Evolutionary conservation across 2,329 filamentous ascomycete genomes (phyloP).

Genomic region (Sclerotiophoma versabilis): DNA sequence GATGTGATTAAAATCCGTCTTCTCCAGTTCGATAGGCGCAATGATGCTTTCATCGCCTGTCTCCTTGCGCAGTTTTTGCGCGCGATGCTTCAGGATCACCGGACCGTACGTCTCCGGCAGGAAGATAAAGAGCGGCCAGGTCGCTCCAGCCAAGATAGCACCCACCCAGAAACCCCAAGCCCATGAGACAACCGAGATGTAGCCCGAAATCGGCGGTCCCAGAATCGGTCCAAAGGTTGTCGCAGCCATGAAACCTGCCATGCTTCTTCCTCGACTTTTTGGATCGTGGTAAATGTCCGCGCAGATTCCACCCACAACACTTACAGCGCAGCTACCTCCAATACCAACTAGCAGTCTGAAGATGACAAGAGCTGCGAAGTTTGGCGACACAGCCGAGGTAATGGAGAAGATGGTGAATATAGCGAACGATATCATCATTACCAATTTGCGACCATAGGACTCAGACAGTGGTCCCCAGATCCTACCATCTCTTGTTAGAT

Average conservation of each 20-base stretch:
- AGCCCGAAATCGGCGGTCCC: slow-evolving; percentile 71
- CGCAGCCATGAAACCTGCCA: slow-evolving; percentile 55
- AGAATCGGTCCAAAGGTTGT: slow-evolving; percentile 72
- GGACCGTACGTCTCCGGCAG: slow-evolving; percentile 63
- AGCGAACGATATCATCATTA: slow-evolving; percentile 60
- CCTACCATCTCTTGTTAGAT: neutral
- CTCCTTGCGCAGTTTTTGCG: slow-evolving; percentile 63
- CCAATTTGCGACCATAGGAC: slow-evolving; percentile 54
- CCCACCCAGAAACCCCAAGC: slow-evolving; percentile 75
- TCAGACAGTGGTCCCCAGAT: slow-evolving; percentile 56
- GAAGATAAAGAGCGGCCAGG: slow-evolving; percentile 66
- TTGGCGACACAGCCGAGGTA: slow-evolving; percentile 54
- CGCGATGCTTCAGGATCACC: slow-evolving; percentile 58
- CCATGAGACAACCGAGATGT: slow-evolving; percentile 68
- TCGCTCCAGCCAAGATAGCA: slow-evolving; percentile 70
- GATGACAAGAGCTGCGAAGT: slow-evolving; percentile 53
- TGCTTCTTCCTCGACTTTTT: slow-evolving; percentile 41
- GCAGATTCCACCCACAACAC: slow-evolving; percentile 67
- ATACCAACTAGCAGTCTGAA: slow-evolving; percentile 55
- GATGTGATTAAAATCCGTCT: slow-evolving; percentile 64
- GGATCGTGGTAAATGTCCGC: slow-evolving; percentile 70
- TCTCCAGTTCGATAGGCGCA: slow-evolving; percentile 69
- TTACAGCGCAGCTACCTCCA: slow-evolving; percentile 59
- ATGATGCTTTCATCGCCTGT: slow-evolving; percentile 62
- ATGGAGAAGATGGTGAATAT: slow-evolving; percentile 56